A percentile compares a stretch with the other conserved stretches of the same genome.
phyloP scores from a whole-genome alignment of 1,139 yeast species.

The Magnusiomyces magnusii region DNA sequence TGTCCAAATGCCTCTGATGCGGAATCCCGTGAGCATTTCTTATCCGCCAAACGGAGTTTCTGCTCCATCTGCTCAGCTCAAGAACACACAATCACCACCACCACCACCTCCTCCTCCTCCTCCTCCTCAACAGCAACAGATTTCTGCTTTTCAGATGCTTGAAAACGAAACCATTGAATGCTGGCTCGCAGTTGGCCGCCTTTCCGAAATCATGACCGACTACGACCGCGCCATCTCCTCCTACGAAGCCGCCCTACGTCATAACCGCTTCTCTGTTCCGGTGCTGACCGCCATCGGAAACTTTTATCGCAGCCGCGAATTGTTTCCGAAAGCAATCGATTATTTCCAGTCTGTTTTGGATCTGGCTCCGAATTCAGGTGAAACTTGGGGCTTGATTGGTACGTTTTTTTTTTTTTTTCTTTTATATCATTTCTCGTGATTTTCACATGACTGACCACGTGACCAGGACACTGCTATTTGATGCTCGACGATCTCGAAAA shows the following conservation, averaged over 20 bases:
- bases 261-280: constrained; percentile 77
- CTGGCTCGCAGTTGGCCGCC: constrained; percentile 82
- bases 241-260: constrained; percentile 83
- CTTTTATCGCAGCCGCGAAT: constrained; percentile 79
- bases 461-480: constrained; percentile 79
- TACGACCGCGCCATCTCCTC: constrained; percentile 83
- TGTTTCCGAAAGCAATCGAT: constrained; percentile 90
- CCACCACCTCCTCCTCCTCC: constrained; percentile 13
- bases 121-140: constrained; percentile 19
- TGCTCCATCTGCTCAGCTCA: constrained; percentile 11
- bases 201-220: constrained; percentile 87
- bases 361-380: constrained; percentile 82
- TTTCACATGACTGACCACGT: not conserved
- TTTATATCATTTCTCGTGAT: not conserved
- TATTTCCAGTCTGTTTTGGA: constrained; percentile 80
- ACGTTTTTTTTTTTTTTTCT: constrained; percentile 6
- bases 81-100: constrained; percentile 15
- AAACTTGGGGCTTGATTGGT: constrained; percentile 84
- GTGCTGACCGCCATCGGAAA: constrained; percentile 83
- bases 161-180: constrained; percentile 67
- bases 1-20: not conserved
- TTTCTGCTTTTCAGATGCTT: constrained; percentile 43
- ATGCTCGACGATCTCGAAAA: constrained; percentile 95
- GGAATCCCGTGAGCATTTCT: not conserved
- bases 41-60: not conserved